These are phyloP conservation scores for Albophoma yamanashiensis DNA, from an alignment of 2,329 filamentous ascomycete genomes.

Conservation along the genomic window DNA sequence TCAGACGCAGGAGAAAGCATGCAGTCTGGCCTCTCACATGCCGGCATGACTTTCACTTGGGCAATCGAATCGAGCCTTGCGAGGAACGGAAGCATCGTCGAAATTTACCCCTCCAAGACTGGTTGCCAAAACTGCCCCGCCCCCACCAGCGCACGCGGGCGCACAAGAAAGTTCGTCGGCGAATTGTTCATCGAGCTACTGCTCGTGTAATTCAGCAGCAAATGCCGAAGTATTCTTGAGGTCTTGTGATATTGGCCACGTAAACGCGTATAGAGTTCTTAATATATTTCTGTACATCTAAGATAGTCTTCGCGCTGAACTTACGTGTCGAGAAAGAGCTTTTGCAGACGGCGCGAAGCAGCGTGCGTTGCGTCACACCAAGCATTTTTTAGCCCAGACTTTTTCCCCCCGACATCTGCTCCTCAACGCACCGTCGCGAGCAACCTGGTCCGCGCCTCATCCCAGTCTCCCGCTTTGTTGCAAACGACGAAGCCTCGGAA, in stretches of 20 bases:
- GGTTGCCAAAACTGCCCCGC: conserved; percentile 1
- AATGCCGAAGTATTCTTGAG: neutral
- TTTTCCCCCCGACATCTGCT: neutral
- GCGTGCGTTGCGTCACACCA: neutral
- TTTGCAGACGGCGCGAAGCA: neutral
- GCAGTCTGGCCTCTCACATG: no score
- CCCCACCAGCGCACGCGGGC: neutral
- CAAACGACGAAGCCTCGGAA: neutral
- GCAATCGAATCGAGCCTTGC: no score
- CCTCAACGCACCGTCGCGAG: neutral
- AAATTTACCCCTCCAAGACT: neutral
- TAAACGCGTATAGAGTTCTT: no score
- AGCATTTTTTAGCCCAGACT: neutral
- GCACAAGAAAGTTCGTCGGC: neutral
- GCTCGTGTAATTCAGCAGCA: neutral
- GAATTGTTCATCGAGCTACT: neutral
- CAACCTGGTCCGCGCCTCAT: neutral
- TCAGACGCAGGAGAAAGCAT: no score
- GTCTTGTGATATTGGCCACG: neutral
- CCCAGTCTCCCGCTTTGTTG: neutral
- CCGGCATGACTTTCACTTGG: no score
- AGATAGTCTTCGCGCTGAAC: neutral
- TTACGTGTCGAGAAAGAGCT: neutral
- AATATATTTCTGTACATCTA: no score
- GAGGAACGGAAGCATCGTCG: no score